phyloP scores from a whole-genome alignment of 1,139 yeast species.

The Taiozyma sp. region DNA sequence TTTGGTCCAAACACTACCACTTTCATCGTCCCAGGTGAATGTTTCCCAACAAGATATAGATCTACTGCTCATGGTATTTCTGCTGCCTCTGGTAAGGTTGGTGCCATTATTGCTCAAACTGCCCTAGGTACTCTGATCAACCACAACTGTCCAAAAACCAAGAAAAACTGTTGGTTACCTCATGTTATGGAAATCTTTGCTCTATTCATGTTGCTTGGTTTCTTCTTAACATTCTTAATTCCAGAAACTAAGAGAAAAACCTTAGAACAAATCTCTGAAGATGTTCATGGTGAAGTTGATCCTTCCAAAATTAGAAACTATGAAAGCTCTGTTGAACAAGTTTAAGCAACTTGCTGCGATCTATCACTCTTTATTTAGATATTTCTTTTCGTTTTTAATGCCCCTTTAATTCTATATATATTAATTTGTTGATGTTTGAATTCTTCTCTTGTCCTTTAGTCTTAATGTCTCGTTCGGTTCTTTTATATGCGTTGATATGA shows the following conservation, averaged over 20 bases:
- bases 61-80: constrained; percentile 98
- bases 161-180: constrained; percentile 68
- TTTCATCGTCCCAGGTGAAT: constrained; percentile 93
- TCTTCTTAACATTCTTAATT: constrained; percentile 54
- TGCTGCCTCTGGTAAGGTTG: constrained; percentile 93
- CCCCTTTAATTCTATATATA: background rate
- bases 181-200: constrained; percentile 94
- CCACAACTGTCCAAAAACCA: constrained; percentile 59
- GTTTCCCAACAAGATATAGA: constrained; percentile 95
- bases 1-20: constrained; percentile 97
- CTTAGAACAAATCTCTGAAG: constrained; percentile 73
- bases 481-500: too few relatives aligned
- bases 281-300: constrained; percentile 67
- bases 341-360: background rate
- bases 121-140: constrained; percentile 78
- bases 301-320: constrained; percentile 23
- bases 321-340: constrained; percentile 17
- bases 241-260: constrained; percentile 93
- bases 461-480: too few relatives aligned
- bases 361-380: background rate
- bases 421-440: background rate
- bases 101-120: constrained; percentile 95
- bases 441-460: too few relatives aligned
- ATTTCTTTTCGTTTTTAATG: background rate
- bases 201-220: constrained; percentile 79